These are phyloP conservation scores for Ascoidea asiatica DNA, from an alignment of 805 yeast species.

Conservation along the genomic window DNA sequence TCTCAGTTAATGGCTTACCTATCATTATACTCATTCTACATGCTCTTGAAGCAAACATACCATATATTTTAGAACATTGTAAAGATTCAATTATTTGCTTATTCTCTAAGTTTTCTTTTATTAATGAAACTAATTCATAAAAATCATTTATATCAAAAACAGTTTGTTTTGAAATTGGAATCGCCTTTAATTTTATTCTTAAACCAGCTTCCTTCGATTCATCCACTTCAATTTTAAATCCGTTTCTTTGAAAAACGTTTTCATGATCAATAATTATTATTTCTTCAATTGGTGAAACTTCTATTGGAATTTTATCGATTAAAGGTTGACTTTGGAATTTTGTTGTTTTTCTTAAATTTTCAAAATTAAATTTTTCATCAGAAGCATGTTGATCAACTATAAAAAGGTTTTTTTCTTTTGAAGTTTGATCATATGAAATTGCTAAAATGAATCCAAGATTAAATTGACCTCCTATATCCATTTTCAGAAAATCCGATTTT, in stretches of 20 bases:
- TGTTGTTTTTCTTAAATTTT: slow-evolving; percentile 42
- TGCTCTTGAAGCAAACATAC: slow-evolving; percentile 90
- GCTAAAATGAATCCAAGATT: slow-evolving; percentile 90
- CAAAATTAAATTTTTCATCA: slow-evolving; percentile 91
- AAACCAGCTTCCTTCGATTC: slow-evolving; percentile 42
- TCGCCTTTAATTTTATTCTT: slow-evolving; percentile 38
- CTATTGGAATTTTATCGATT: slow-evolving; percentile 42
- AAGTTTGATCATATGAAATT: no score
- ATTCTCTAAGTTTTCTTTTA: slow-evolving; percentile 46
- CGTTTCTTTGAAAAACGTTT: slow-evolving; percentile 53
- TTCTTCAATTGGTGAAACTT: slow-evolving; percentile 70
- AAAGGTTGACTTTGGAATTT: slow-evolving; percentile 57
- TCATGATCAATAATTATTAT: slow-evolving; percentile 49
- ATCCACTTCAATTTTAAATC: slow-evolving; percentile 48
- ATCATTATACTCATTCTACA: slow-evolving; percentile 92
- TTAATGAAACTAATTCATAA: slow-evolving; percentile 58
- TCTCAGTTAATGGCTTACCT: slow-evolving; percentile 51
- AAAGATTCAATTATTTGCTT: slow-evolving; percentile 24
- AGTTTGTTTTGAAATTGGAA: slow-evolving; percentile 64
- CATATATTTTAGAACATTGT: slow-evolving; percentile 64
- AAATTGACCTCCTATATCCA: slow-evolving; percentile 87
- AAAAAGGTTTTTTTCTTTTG: slow-evolving; percentile 37
- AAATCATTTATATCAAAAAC: slow-evolving; percentile 49
- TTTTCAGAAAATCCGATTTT: slow-evolving; percentile 58
- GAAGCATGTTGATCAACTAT: slow-evolving; percentile 97